phyloP scores from a whole-genome alignment of 495 filamentous ascomycete genomes.

The Aspergillus hancockii region DNA sequence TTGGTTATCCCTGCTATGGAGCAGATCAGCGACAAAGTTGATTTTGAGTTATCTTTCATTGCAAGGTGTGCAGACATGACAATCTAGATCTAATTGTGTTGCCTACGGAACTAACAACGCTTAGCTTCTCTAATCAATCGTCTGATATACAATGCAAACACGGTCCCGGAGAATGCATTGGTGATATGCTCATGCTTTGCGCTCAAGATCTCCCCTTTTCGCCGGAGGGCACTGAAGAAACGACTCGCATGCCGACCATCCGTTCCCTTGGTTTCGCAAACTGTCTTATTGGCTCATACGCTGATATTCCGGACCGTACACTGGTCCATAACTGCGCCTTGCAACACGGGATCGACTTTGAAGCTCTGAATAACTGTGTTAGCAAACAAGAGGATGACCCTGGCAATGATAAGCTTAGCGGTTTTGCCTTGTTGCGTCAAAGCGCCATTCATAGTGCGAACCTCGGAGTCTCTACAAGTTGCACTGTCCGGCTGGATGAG shows the following conservation, averaged over 20 bases:
- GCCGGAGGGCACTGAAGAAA: constrained; percentile 7
- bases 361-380: constrained; percentile 75
- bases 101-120: constrained; percentile 3
- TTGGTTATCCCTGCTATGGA: constrained; percentile 87
- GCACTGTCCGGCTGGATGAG: constrained; percentile 80
- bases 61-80: constrained; percentile 58
- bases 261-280: constrained; percentile 87
- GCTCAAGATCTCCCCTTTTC: constrained; percentile 64
- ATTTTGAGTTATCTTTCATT: constrained; percentile 90
- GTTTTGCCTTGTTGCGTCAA: constrained; percentile 66
- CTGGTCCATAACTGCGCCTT: constrained; percentile 83
- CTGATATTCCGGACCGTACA: constrained; percentile 67
- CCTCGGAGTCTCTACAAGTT: constrained; percentile 76
- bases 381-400: constrained; percentile 47
- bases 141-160: constrained; percentile 70
- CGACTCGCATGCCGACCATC: constrained; percentile 65
- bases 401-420: constrained; percentile 60
- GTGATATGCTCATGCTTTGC: constrained; percentile 92
- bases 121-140: constrained; percentile 38
- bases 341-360: constrained; percentile 85
- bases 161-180: constrained; percentile 87
- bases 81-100: neutral
- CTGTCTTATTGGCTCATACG: constrained; percentile 75
- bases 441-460: constrained; percentile 71
- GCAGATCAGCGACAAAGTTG: constrained; percentile 75